Percentiles rank a stretch among this genome's conserved stretches.
Conservation (phyloP, 108 stramenopile genomes). For the Poteriospumella lacustris region DNA sequence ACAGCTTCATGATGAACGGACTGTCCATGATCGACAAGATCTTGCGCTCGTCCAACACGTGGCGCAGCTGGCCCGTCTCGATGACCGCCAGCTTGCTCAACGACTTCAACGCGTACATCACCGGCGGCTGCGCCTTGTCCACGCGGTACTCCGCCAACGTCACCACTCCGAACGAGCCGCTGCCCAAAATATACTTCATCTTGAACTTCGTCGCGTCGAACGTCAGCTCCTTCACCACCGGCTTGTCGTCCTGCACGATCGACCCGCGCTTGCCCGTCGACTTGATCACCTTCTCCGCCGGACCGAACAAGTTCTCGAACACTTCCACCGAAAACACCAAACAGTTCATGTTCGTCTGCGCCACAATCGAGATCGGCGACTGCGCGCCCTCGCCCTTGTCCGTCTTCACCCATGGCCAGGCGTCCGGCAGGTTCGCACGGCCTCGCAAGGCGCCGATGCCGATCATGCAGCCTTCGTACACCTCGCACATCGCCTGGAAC, state of each 20-base stretch:
- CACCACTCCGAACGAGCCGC: conserved; percentile 43
- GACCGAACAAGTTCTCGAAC: conserved; percentile 44
- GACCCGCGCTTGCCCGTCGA: conserved; percentile 37
- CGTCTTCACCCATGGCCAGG: conserved; percentile 1
- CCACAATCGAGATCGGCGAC: neutral
- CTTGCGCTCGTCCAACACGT: conserved; percentile 46
- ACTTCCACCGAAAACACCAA: conserved; percentile 37
- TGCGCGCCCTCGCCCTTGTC: neutral
- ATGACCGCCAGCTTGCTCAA: conserved; percentile 41
- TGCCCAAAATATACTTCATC: conserved; percentile 36
- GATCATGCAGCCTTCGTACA: conserved; percentile 22
- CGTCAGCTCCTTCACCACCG: neutral
- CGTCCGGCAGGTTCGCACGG: neutral
- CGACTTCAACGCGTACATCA: conserved; percentile 40
- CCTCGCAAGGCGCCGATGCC: conserved; percentile 21
- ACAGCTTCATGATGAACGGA: conserved; percentile 45
- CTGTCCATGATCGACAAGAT: conserved; percentile 43
- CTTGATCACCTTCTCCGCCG: conserved; percentile 40
- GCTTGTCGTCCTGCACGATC: neutral
- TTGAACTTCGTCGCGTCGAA: conserved; percentile 38
- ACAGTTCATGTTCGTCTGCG: neutral
- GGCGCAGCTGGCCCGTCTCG: conserved; percentile 48
- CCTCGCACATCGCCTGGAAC: neutral
- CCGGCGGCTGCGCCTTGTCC: neutral
- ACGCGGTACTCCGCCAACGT: conserved; percentile 36